Percentiles rank a stretch among this genome's conserved stretches.
Evolutionary conservation across 768 basidiomycete species (phyloP).

Genomic region (Scleroderma citrinum): DNA sequence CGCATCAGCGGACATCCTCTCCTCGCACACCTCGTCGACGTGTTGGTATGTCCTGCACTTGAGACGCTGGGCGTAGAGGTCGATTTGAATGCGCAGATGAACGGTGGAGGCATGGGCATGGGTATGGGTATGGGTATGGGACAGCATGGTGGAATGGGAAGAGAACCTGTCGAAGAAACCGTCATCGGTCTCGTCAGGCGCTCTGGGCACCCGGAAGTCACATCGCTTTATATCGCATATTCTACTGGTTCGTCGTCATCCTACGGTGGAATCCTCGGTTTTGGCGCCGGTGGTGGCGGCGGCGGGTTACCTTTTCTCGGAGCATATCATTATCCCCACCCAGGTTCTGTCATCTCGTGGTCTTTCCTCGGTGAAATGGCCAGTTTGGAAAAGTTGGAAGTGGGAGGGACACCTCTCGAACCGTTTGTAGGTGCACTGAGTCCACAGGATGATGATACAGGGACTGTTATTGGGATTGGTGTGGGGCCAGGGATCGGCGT

Average conservation of each 20-base stretch:
- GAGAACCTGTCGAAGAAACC: constrained; percentile 73
- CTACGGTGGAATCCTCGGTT: too few relatives aligned
- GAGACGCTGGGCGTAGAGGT: constrained; percentile 61
- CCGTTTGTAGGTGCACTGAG: constrained; percentile 53
- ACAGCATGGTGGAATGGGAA: constrained; percentile 7
- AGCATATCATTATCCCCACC: constrained; percentile 23
- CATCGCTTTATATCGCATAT: constrained; percentile 59
- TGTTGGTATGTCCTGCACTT: constrained; percentile 52
- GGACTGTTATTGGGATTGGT: neutral
- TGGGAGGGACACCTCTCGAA: constrained; percentile 64
- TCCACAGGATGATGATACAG: constrained; percentile 52
- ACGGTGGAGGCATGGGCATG: too few relatives aligned
- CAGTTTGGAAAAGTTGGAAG: constrained; percentile 51
- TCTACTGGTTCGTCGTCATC: neutral
- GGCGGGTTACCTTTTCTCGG: too few relatives aligned
- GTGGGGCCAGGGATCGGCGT: neutral
- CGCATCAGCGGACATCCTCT: constrained; percentile 63
- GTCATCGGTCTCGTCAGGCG: constrained; percentile 55
- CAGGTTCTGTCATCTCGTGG: constrained; percentile 53
- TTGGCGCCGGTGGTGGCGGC: constrained; percentile 17
- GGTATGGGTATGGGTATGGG: neutral
- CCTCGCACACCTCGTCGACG: constrained; percentile 56
- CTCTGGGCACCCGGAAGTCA: constrained; percentile 51
- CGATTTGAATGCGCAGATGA: constrained; percentile 31
- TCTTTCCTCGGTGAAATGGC: constrained; percentile 55